Base-by-base conservation (phyloP, 306 rosid genomes). In the Benincasa hispida region DNA sequence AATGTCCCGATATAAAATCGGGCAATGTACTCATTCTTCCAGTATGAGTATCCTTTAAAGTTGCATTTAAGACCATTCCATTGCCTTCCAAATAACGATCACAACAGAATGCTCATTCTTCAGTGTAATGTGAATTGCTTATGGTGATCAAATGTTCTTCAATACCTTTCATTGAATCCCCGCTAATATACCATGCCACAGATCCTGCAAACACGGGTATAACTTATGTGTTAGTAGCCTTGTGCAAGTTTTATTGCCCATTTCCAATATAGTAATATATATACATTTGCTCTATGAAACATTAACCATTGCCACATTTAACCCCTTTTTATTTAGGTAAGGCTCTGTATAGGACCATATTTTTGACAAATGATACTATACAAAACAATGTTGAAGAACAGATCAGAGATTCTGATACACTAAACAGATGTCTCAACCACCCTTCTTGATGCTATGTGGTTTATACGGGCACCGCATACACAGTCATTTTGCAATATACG, bases 71-170 rank as follows among this genome's bases (percentile, higher is more conserved):
- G 76, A 30, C 47, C 24, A 72, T 30, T 72, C 47, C 24, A 72
- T 30, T 72, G 76, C 10, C 45, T 50, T 72, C 47, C 45, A 72
- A 68, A 27, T 51, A 18, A 48, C 17, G 27, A 27, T 72, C 45
- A 51, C 11, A 28, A n/a, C 24, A 27, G 76, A 24, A 14, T 28
- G 2, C 5, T 89, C 86, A 90, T 22, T 79, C 84, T 57, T 84
- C 84, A 53, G 78, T 78, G 78, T 79, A 86, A 76, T 89, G 91
- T 14, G 92, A 85, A 75, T 84, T 81, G 61, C 57, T 80, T 66
- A 92, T 82, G 42, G 92, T 61, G 75, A 90, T 86, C 80, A 89
- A 60, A 80, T 78, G 91, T 87, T 92, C 90, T 80, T 90, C 97
- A 67, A 85, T 65, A 51, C 81, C 83, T 84, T 89, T 94, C 86